Percentiles rank a stretch among this genome's conserved stretches.
Conservation (phyloP, 2,329 filamentous ascomycete genomes). For the Neonectria faginata region DNA sequence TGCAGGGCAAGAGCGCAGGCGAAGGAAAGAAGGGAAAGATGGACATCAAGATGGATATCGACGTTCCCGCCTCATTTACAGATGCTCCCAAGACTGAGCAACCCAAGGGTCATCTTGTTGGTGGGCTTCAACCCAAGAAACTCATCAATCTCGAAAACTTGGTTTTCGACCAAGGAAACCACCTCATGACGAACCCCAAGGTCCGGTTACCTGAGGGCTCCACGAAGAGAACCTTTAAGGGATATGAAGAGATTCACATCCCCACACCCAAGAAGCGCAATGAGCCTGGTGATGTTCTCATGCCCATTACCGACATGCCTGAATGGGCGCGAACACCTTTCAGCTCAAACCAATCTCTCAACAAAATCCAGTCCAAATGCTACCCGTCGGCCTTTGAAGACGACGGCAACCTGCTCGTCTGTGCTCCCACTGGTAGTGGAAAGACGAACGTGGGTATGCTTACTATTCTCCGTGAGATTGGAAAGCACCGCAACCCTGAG, state of each 20-base stretch:
- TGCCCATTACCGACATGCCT: conserved; percentile 88
- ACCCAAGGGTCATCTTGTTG: conserved; percentile 76
- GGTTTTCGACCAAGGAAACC: conserved; percentile 97
- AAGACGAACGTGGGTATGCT: conserved; percentile 99
- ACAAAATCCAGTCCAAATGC: conserved; percentile 95
- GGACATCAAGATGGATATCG: conserved; percentile 96
- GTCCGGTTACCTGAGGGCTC: conserved; percentile 94
- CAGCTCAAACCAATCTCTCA: conserved; percentile 85
- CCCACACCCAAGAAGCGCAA: conserved; percentile 89
- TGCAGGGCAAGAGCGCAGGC: conserved; percentile 77
- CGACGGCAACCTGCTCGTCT: conserved; percentile 98
- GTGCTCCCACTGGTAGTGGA: conserved; percentile 94
- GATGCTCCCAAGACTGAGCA: conserved; percentile 65
- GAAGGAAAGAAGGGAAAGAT: conserved; percentile 74
- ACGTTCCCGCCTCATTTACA: conserved; percentile 73
- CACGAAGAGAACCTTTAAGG: conserved; percentile 95
- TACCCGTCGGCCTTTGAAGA: conserved; percentile 91
- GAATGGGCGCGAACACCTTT: conserved; percentile 93
- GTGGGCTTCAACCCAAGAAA: conserved; percentile 86
- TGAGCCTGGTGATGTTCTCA: conserved; percentile 82
- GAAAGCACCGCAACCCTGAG: conserved; percentile 88
- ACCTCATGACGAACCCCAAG: conserved; percentile 99
- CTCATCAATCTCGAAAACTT: conserved; percentile 95
- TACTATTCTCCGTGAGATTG: conserved; percentile 94
- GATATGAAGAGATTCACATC: conserved; percentile 98